Percentiles rank a stretch among this genome's conserved stretches.
phyloP scores from a whole-genome alignment of 805 yeast species.

The Ogataea nonfermentans region DNA sequence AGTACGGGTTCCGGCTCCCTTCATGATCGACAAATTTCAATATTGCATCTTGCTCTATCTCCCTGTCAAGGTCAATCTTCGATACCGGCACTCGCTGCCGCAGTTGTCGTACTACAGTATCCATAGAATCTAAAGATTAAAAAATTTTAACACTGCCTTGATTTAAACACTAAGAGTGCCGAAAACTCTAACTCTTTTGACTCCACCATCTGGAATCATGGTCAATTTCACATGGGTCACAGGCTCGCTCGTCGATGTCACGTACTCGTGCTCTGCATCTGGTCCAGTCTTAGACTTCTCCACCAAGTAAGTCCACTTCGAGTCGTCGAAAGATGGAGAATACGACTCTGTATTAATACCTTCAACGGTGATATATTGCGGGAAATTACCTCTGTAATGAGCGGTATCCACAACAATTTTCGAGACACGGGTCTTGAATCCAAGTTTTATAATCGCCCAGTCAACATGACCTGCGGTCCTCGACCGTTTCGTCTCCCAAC shows the following conservation, averaged over 20 bases:
- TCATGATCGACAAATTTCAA: conserved; percentile 24
- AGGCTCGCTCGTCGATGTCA: conserved; percentile 30
- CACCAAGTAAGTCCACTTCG: conserved; percentile 64
- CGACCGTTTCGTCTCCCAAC: conserved; percentile 96
- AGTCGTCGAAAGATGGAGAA: conserved; percentile 40
- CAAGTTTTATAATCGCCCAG: conserved; percentile 85
- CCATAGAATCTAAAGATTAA: conserved; percentile 1
- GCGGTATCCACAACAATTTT: conserved; percentile 84
- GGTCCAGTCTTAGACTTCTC: conserved; percentile 74
- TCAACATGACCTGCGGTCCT: conserved; percentile 81
- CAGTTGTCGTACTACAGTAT: conserved; percentile 16
- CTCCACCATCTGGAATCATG: conserved; percentile 96
- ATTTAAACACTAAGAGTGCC: conserved; percentile 44
- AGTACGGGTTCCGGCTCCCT: conserved; percentile 45
- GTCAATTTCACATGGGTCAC: conserved; percentile 74
- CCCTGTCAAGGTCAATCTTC: conserved; percentile 10
- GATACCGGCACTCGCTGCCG: conserved; percentile 33
- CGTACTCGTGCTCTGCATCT: conserved; percentile 70
- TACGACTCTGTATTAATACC: conserved; percentile 44
- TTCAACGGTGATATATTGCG: conserved; percentile 72
- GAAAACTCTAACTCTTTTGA: conserved; percentile 81
- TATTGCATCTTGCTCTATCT: conserved; percentile 22
- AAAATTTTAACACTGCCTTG: conserved; percentile 3
- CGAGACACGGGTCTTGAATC: conserved; percentile 56
- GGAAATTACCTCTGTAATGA: conserved; percentile 92